Evolutionary conservation across 2,329 filamentous ascomycete genomes (phyloP), one percentile per base, ranked within the genome.

Genomic region (Diaporthe destruens): DNA sequence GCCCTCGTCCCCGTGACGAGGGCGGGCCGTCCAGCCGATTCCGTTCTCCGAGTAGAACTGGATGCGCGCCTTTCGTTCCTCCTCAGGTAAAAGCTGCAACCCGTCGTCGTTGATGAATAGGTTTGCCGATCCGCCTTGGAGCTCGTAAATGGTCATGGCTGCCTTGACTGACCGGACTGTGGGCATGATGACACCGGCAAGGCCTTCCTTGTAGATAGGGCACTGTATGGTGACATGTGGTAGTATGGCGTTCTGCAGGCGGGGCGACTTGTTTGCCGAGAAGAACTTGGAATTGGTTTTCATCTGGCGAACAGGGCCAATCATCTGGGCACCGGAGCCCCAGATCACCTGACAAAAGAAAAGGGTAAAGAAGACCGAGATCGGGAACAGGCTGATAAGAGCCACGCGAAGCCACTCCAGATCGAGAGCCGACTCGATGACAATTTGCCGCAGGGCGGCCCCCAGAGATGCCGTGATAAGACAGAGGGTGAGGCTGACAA

Each of bases 151-250:
- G 42, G 91, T 92, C 79, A 94, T 94, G 75, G 92, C 92, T 77
- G 92, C 88, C 83, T 94, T 94, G 82, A 95, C 88, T 2, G 93
- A 95, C 78, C 90, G 90, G 77, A 95, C 89, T 0, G 93, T 96
- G 9, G 93, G 93, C 25, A 87, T 88, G 77, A 95, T 95, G 81
- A 97, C 94, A 74, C 86, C 89, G 47, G 84, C 84, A 3, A 97
- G 86, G 75, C 94, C 93, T 80, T 97, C 94, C 81, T 96, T 96
- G 85, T 96, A 97, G 0, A 97, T 93, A 6, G 94, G 94, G 80
- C 93, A 95, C 79, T 97, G 94, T 54, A 97, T 93, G 3, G 93
- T 96, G 75, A 94, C 87, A 78, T 94, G 93, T 2, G 92, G 93
- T 20, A 95, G 86, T 34, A 85, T 79, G 8, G 83, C 78, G 1